phyloP scores from a whole-genome alignment of 2,329 filamentous ascomycete genomes.

The Macrophomina tecta region DNA sequence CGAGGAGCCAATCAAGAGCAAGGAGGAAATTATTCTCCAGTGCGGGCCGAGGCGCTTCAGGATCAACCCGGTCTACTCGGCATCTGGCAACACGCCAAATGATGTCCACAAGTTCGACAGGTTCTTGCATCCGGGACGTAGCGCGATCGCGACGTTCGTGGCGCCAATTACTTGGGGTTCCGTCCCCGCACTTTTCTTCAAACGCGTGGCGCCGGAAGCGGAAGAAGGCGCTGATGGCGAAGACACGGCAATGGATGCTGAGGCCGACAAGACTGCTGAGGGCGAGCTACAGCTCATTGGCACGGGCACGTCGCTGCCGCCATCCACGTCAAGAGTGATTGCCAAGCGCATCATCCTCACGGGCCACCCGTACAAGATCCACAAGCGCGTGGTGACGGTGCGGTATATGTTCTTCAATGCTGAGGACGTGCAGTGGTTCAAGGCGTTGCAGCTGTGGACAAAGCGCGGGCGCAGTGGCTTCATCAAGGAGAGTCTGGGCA shows the following conservation, averaged over 20 bases:
- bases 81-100: constrained; percentile 88
- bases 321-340: constrained; percentile 76
- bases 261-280: constrained; percentile 29
- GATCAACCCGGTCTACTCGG: constrained; percentile 89
- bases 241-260: constrained; percentile 37
- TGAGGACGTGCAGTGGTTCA: constrained; percentile 97
- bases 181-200: constrained; percentile 89
- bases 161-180: constrained; percentile 92
- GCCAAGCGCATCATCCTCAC: constrained; percentile 94
- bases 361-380: constrained; percentile 97
- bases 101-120: constrained; percentile 97
- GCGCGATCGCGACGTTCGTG: constrained; percentile 86
- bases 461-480: constrained; percentile 85
- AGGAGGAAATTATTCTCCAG: constrained; percentile 90
- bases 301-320: constrained; percentile 85
- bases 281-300: constrained; percentile 72
- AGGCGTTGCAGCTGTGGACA: constrained; percentile 94
- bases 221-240: constrained; percentile 50
- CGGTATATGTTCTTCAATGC: constrained; percentile 99
- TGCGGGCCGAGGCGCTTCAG: constrained; percentile 86
- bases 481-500: constrained; percentile 92
- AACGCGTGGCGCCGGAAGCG: constrained; percentile 58
- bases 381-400: constrained; percentile 95
- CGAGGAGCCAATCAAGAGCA: constrained; percentile 79
- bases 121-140: constrained; percentile 88